phyloP scores from a whole-genome alignment of 371 early-diverging fungal species.

The Mortierella sp. region DNA sequence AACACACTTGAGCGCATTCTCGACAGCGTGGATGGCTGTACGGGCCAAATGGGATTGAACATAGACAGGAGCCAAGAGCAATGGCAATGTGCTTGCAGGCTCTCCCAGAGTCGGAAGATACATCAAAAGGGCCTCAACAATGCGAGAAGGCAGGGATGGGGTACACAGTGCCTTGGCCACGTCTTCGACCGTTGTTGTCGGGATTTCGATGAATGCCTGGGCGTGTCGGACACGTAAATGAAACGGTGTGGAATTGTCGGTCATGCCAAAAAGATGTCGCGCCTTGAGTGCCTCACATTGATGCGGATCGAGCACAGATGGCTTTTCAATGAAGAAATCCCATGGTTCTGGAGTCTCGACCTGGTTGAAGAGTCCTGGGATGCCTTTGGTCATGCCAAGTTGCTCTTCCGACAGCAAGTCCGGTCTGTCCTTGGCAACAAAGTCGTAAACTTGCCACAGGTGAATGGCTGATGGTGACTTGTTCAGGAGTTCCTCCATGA shows the following conservation, averaged over 20 bases:
- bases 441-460: slow-evolving; percentile 9
- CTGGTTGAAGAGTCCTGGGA: slow-evolving; percentile 43
- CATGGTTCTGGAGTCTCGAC: slow-evolving; percentile 16
- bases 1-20: slow-evolving; percentile 48
- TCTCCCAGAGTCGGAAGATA: slow-evolving; percentile 42
- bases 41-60: slow-evolving; percentile 46
- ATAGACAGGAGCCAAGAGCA: slow-evolving; percentile 44
- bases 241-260: slow-evolving; percentile 26
- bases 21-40: slow-evolving; percentile 49
- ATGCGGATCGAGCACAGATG: slow-evolving; percentile 22
- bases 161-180: slow-evolving; percentile 35
- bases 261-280: slow-evolving; percentile 39
- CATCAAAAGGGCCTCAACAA: slow-evolving; percentile 45
- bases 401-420: slow-evolving; percentile 34
- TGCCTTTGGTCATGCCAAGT: slow-evolving; percentile 19
- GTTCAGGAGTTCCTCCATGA: slow-evolving; percentile 21
- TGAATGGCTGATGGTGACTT: slow-evolving; percentile 37
- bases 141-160: slow-evolving; percentile 42
- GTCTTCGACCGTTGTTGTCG: slow-evolving; percentile 40
- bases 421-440: slow-evolving; percentile 10
- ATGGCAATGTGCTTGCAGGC: slow-evolving; percentile 29
- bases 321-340: slow-evolving; percentile 24
- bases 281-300: slow-evolving; percentile 40
- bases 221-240: slow-evolving; percentile 41
- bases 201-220: slow-evolving; percentile 31